Evolutionary conservation across 2,329 filamentous ascomycete genomes (phyloP), one percentile per base, ranked within the genome.

Genomic region (Penicillium sp.): DNA sequence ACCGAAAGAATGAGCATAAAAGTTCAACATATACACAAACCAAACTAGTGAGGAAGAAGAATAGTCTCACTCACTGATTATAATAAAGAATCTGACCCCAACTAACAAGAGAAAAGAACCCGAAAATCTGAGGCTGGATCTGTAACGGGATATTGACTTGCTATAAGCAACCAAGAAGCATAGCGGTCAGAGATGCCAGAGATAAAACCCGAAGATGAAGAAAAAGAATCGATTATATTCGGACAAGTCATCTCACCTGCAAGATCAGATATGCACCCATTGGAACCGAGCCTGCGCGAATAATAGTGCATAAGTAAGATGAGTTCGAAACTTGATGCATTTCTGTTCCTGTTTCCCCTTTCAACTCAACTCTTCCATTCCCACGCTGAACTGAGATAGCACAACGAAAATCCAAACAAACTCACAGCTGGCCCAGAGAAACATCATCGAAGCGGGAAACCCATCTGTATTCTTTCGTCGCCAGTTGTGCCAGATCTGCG

Each of bases 401-500:
- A 22, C 19, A 5, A 5, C 3, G 19, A 25, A 25, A 28, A 40
- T 22, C 12, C 18, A 40, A 8, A 28, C 27, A 27, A 13, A 62
- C 66, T 40, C 56, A 69, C 80, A 81, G 28, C 75, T 61, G n/a
- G 78, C 80, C 81, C 82, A 86, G 1, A 84, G 64, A 53, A 84
- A 79, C 72, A 84, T 78, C 81, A 85, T 85, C 16, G 67, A 58
- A 0, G 73, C 75, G 0, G 82, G 82, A 2, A 85, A 67, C 2
- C 82, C 82, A 33, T 84, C 80, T 0, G 81, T 84, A 52, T 75
- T 77, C 61, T 85, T 84, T 11, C 70, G 75, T 16, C 74, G 72
- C 76, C 79, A 84, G 62, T 83, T 85, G 51, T 79, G 75, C 78
- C 79, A 83, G 70, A 85, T 83, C 56, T 75, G 72, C 11, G 65